Evolutionary conservation across 805 yeast genomes (phyloP).

Genomic region (Pichia thaimueangensis): DNA sequence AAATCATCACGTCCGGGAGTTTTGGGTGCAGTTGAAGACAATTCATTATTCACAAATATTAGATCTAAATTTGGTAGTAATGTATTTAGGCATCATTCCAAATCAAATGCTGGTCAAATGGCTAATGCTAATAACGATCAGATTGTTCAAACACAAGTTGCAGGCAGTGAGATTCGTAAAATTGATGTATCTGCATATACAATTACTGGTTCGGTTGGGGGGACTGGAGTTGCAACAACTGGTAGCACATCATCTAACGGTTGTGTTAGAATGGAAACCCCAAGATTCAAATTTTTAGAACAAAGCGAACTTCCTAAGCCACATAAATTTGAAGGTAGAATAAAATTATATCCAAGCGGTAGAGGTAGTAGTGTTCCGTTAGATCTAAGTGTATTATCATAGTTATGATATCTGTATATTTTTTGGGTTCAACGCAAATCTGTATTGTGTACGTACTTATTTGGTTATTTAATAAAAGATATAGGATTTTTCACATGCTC

Average conservation of each 20-base stretch:
- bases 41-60: slow-evolving; percentile 7
- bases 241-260: slow-evolving; percentile 5
- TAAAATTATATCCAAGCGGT: slow-evolving; percentile 89
- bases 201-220: slow-evolving; percentile 34
- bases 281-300: slow-evolving; percentile 66
- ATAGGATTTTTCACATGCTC: too few species aligned
- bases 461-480: too few species aligned
- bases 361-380: slow-evolving; percentile 89
- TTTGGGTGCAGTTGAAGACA: slow-evolving; percentile 8
- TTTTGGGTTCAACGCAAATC: too few species aligned
- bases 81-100: slow-evolving; percentile 8
- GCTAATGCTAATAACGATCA: slow-evolving; percentile 13
- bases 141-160: slow-evolving; percentile 37
- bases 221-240: slow-evolving; percentile 8
- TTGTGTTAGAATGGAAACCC: slow-evolving; percentile 56
- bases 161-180: slow-evolving; percentile 48
- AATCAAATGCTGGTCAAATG: slow-evolving; percentile 6
- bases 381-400: slow-evolving; percentile 35
- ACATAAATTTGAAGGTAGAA: slow-evolving; percentile 63
- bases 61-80: slow-evolving; percentile 13
- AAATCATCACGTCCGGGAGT: slow-evolving; percentile 6
- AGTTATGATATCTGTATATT: too few species aligned
- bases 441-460: too few species aligned
- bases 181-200: slow-evolving; percentile 64
- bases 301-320: slow-evolving; percentile 76